These are phyloP conservation scores for Pseudocercospora cruenta DNA, from an alignment of 2,329 filamentous ascomycete species.

Conservation along the genomic window DNA sequence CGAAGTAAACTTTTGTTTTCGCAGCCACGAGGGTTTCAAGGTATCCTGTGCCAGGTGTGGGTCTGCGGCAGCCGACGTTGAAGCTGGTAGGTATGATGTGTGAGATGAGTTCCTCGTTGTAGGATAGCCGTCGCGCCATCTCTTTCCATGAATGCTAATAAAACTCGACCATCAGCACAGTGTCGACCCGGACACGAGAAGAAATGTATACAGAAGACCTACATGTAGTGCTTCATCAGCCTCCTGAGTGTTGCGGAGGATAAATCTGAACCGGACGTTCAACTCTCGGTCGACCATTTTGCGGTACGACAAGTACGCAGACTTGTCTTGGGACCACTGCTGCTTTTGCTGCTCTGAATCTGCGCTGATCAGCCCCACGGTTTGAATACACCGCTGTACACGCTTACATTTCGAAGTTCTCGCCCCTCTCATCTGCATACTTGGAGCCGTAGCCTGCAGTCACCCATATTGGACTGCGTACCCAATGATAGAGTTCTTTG, in stretches of 20 bases:
- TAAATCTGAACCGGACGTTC: not conserved
- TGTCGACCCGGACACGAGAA: not conserved
- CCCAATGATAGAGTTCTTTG: not conserved
- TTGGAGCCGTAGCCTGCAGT: not conserved
- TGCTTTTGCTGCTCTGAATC: not conserved
- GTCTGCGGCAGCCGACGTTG: conserved; percentile 21
- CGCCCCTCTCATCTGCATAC: not conserved
- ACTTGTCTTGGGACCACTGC: not conserved
- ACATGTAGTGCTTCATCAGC: not conserved
- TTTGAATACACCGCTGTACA: not conserved
- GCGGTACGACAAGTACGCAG: not conserved
- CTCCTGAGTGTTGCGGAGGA: not conserved
- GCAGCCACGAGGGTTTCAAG: conserved; percentile 17
- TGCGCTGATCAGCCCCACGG: not conserved
- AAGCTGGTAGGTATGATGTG: conserved; percentile 10
- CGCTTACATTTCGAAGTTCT: not conserved
- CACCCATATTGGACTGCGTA: not conserved
- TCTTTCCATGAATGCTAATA: not conserved
- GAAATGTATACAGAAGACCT: not conserved
- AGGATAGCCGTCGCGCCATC: not conserved
- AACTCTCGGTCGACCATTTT: not conserved
- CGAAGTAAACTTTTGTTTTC: conserved; percentile 18
- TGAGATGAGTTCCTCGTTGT: not conserved
- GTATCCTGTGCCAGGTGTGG: conserved; percentile 20
- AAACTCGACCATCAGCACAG: not conserved